Evolutionary conservation across 2,329 filamentous ascomycete genomes (phyloP), one percentile per base, ranked within the genome.

Genomic region (Shiraia bambusicola): DNA sequence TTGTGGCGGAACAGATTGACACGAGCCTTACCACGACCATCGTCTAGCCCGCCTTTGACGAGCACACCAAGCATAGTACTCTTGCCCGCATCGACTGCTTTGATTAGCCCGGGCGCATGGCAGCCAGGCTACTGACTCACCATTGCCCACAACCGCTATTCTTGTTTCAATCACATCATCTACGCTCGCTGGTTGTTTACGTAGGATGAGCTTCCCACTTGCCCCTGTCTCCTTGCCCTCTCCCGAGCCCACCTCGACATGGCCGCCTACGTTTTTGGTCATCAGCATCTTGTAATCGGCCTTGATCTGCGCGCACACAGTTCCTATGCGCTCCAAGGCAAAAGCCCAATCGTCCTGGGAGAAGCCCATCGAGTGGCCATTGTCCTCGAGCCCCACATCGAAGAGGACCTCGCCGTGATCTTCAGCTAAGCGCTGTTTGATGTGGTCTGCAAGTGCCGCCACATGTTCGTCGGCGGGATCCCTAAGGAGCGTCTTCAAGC

Each of bases 1-100:
- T 98, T 97, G 70, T 98, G 93, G 12, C 93, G 82, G 72, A 98
- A 98, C 10, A 98, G 82, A 53, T 95, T 97, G 37, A 98, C 88
- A 49, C 93, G 86, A 32, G 93, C 92, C 68, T 88, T 92, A 10
- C 93, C 93, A 63, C 93, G 81, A 12, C 93, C 93, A 70, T 98
- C 93, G 59, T 98, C 93, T 2, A 98, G 82, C 37, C 88, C 88
- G 4, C 93, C 93, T 70, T 97, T 97, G 6, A 97, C 93, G 5
- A 98, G 76, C 1, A 98, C 93, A 30, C 93, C 93, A 2, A 98
- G 76, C 81, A 97, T 86, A 19, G 93, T 97, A 65, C 88, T 95
- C 72, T 98, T 98, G 0, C 93, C 93, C 8, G 93, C 93, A 67
- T 98, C 93, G 40, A 98, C 86, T 84, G 49, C 34, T 14, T 1